Conservation (phyloP, 352 stramenopile genomes). For the Phytophthora tubulina region DNA sequence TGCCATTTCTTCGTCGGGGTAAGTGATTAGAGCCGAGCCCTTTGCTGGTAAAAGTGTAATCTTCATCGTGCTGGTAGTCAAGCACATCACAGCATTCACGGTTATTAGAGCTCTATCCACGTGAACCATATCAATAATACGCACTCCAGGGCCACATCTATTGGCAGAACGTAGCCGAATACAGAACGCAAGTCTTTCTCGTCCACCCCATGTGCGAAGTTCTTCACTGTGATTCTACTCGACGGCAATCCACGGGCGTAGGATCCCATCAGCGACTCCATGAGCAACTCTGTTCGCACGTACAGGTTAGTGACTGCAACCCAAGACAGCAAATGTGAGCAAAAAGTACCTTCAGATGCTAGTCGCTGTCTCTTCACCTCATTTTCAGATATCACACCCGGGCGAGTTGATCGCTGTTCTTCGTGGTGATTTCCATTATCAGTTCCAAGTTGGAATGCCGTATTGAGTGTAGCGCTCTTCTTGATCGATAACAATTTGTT, state of each 20-base stretch:
- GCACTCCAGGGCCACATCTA: constrained; percentile 48
- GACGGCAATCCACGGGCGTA: constrained; percentile 51
- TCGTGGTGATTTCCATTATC: neutral
- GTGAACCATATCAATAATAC: constrained; percentile 3
- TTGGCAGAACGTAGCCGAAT: constrained; percentile 64
- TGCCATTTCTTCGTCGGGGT: constrained; percentile 45
- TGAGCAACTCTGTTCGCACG: constrained; percentile 39
- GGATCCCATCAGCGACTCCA: constrained; percentile 45
- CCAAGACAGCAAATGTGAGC: neutral
- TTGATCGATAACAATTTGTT: constrained; percentile 25
- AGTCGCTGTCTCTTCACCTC: constrained; percentile 63
- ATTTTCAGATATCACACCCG: constrained; percentile 66
- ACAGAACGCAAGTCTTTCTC: constrained; percentile 65
- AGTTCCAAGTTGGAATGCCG: constrained; percentile 42
- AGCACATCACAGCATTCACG: neutral
- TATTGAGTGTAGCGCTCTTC: constrained; percentile 29
- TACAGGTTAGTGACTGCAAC: neutral
- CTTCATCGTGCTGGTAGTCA: constrained; percentile 29
- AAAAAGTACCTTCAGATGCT: constrained; percentile 41
- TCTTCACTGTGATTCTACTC: constrained; percentile 46
- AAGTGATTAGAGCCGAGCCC: constrained; percentile 31
- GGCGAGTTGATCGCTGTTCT: constrained; percentile 23
- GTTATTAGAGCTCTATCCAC: neutral
- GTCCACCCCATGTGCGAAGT: constrained; percentile 57
- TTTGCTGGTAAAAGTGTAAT: constrained; percentile 20